Base-by-base conservation (phyloP, 2,329 filamentous ascomycete species). In the Aspergillus sp. region DNA sequence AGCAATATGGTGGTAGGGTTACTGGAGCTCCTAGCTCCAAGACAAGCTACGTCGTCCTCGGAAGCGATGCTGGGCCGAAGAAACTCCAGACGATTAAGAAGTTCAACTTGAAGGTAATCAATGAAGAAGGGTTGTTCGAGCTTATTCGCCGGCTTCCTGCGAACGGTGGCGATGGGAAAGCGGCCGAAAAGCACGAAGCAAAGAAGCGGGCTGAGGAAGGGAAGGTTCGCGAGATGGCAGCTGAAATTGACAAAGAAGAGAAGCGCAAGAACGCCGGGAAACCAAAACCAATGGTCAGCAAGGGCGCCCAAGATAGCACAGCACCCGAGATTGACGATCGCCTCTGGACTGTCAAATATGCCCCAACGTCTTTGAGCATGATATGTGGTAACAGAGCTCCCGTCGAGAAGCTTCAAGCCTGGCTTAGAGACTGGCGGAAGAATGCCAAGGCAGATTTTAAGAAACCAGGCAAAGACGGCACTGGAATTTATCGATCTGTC, bases 311-410 rank as follows among this genome's bases (percentile, higher is more conserved):
- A 22, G 54, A 25, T 31, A 41, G 3, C 50, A 22, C 19, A 43
- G 31, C 22, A 23, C 72, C 82, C 0, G 77, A 76, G 57, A 75
- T 82, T 43, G 83, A 87, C 57, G 84, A 87, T 62, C 88, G 91
- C 68, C 83, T 99, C 2, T 96, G 95, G 90, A 99, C 95, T 1
- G 91, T 90, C 49, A 98, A 97, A 71, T 98, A 99, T 77, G 95
- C 95, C 0, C 95, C 95, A 2, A 91, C 90, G 1, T 85, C 90
- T 58, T 82, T 96, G 48, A 90, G 80, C 61, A 93, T 97, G 74
- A 97, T 99, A 52, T 98, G 94, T 75, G 95, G 95, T 66, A 99
- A 99, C 79, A 98, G 98, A 77, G 84, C 81, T 1, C 87, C 89
- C 31, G 94, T 99, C 1, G 93, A 98, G 73, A 96, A 90, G 74